Evolutionary conservation across 441 rosid species (phyloP), one percentile per base, ranked within the genome.

Genomic region (Viola pubescens): DNA sequence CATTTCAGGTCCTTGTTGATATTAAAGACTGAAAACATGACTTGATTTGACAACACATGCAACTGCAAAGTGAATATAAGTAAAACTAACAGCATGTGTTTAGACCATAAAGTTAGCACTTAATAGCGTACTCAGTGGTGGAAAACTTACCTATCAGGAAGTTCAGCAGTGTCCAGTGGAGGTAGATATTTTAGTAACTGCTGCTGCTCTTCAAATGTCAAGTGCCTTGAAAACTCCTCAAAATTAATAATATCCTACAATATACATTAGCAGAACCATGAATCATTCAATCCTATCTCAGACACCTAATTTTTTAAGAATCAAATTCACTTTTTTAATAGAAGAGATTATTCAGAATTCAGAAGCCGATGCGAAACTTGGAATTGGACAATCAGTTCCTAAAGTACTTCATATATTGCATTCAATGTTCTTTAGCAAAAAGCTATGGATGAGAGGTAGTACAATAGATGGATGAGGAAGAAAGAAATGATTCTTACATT

Each of bases 121-220:
- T 11, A 58, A 46, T n/a, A 42, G 38, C 48, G 7, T 26, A 10
- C 49, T 7, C 57, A 8, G 14, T 2, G 47, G 45, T 5, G 55
- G 54, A 76, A 61, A 48, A 59, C 68, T 48, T 67, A 81, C 97
- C 91, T 81, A 52, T 86, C 82, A 37, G 82, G 84, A 71, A 72
- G 77, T 65, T 71, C 70, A 65, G 67, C 70, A 64, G 76, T 63
- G 67, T 94, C 99, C 44, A 73, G 63, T 34, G 75, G 76, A 66
- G 96, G 85, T 60, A 94, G 82, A 63, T 82, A 80, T 69, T 79
- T 85, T 69, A 85, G 73, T 58, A 94, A 79, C 58, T 77, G 84
- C 61, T 63, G 80, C 78, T 88, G 97, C 71, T 94, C 98, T 68
- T 83, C 96, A 54, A 68, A 61, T 51, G 94, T 84, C 70, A 89